Percentiles rank a stretch among this genome's conserved stretches.
These are phyloP conservation scores for Eimeria sp. DNA, from an alignment of 169 alveolate species.

Conservation along the genomic window DNA sequence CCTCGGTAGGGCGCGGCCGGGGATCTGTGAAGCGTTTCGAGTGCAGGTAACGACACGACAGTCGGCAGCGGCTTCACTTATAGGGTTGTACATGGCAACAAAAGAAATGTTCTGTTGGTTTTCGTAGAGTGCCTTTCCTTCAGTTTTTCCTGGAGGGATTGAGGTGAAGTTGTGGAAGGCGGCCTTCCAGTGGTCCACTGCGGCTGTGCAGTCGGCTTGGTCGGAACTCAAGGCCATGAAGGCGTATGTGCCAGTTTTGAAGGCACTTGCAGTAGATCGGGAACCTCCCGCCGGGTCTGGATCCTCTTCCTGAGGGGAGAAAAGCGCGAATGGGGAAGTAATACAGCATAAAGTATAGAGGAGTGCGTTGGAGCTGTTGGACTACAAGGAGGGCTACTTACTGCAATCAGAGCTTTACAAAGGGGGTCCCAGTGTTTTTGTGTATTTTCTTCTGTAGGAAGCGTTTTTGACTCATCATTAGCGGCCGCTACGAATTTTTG, in stretches of 20 bases:
- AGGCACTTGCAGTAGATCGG: background rate
- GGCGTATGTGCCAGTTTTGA: background rate
- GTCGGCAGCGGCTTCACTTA: background rate
- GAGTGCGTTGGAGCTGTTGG: too few species aligned
- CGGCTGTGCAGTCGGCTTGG: background rate
- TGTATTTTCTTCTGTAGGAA: too few species aligned
- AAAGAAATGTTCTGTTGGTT: background rate
- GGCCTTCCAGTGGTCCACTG: background rate
- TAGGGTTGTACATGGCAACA: background rate
- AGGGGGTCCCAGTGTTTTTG: background rate
- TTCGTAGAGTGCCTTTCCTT: background rate
- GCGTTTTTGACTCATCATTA: too few species aligned
- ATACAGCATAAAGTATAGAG: too few species aligned
- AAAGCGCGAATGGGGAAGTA: background rate
- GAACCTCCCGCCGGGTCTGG: background rate
- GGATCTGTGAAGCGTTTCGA: background rate
- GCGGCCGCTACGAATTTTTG: background rate
- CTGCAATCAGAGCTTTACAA: background rate
- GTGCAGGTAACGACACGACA: background rate
- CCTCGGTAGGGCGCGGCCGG: fast-evolving
- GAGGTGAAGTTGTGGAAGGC: background rate
- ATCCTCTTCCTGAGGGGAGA: too few species aligned
- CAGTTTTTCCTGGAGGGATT: background rate
- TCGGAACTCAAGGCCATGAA: background rate
- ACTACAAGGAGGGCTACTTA: background rate